Evolutionary conservation across 2,329 filamentous ascomycete species (phyloP), one percentile per base, ranked within the genome.

Genomic region (Exophiala oligosperma): DNA sequence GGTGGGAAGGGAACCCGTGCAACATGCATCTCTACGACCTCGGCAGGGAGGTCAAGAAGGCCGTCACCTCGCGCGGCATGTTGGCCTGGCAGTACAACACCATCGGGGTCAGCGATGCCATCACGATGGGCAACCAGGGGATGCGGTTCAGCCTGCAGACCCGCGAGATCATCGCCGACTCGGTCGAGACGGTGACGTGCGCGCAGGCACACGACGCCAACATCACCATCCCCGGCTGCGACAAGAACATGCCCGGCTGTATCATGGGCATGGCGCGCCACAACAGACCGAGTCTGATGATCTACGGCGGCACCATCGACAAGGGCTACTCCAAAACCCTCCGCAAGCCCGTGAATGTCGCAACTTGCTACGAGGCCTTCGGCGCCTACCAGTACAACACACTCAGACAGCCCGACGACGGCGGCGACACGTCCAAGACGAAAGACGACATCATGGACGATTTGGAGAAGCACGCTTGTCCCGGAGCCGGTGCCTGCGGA

Each of bases 1-100:
- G 92, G 92, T 97, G 92, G 92, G 92, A 97, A 75, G 93, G 93
- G 28, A 97, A 97, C 72, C 91, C 93, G 38, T 97, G 92, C 85
- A 96, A 96, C 54, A 75, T 77, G 71, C 69, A 78, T 88, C 86
- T 97, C 64, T 82, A 95, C 59, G 91, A 96, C 65, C 83, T 97
- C 62, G 93, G 89, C 37, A 92, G 91, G 70, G 89, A 90, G 49
- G 90, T 94, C 68, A 97, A 97, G 76, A 86, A 85, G 66, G 84
- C 90, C 1, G 82, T 97, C 1, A 79, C 89, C 67, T 90, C 89
- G 68, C 84, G 92, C 68, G 89, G 87, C 24, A 96, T 97, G 90
- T 81, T 97, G 24, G 92, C 85, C 44, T 97, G 92, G 92, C 91
- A 96, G 73, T 96, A 92, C 76, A 95, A 94, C 73, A 95, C 92